A percentile compares a stretch with the other conserved stretches of the same genome.
Evolutionary conservation across 1,139 yeast species (phyloP).

Genomic region (Saccharomycopsis hybrid): DNA sequence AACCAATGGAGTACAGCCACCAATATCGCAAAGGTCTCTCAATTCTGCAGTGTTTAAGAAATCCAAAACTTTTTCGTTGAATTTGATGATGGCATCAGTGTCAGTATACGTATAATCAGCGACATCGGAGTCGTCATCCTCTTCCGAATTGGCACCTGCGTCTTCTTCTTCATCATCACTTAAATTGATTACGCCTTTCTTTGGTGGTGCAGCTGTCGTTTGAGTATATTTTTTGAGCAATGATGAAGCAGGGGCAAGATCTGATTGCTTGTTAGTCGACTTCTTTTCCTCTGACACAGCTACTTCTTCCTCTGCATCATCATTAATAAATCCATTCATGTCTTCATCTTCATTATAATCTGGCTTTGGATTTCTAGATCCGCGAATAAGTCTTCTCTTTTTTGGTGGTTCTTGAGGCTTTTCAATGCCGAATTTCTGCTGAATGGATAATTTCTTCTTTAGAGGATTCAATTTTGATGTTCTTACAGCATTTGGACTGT

Average conservation of each 20-base stretch:
- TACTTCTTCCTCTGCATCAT: slow-evolving; percentile 25
- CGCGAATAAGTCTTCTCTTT: slow-evolving; percentile 19
- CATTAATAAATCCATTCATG: slow-evolving; percentile 26
- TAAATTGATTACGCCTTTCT: slow-evolving; percentile 7
- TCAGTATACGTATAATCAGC: slow-evolving; percentile 34
- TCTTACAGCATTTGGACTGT: background rate
- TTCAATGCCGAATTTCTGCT: slow-evolving; percentile 19
- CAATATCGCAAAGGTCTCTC: slow-evolving; percentile 74
- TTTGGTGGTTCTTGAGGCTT: slow-evolving; percentile 4
- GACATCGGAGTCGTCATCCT: slow-evolving; percentile 42
- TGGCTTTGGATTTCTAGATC: slow-evolving; percentile 18
- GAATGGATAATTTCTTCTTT: slow-evolving; percentile 14
- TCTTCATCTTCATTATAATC: slow-evolving; percentile 26
- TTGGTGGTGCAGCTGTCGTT: background rate
- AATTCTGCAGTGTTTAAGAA: slow-evolving; percentile 74
- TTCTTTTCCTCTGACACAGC: slow-evolving; percentile 24
- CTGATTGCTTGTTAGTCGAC: no score
- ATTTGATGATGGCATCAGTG: background rate
- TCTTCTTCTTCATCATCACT: slow-evolving; percentile 30
- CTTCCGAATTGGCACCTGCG: slow-evolving; percentile 31
- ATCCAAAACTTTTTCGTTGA: slow-evolving; percentile 45
- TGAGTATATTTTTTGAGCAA: background rate
- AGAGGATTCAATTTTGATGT: slow-evolving; percentile 12
- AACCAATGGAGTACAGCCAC: slow-evolving; percentile 60
- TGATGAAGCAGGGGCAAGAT: background rate